Evolutionary conservation across 108 stramenopile genomes (phyloP).

Genomic region (Cyclotella baltica): DNA sequence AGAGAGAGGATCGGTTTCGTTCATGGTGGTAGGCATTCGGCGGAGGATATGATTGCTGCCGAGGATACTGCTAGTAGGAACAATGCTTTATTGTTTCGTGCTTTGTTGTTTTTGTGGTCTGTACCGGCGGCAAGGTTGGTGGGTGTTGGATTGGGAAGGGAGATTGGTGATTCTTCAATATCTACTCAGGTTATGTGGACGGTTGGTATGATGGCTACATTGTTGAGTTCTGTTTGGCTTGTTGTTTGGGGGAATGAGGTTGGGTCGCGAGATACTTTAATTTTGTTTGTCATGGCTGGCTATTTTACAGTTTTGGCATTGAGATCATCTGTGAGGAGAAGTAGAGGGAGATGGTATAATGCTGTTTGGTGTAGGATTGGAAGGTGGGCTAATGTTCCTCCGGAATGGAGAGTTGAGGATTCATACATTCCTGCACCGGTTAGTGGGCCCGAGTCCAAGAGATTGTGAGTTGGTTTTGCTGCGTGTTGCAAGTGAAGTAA

Average conservation of each 20-base stretch:
- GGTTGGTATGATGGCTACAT: constrained; percentile 9
- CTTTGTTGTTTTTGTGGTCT: constrained; percentile 22
- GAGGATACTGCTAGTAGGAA: constrained; percentile 38
- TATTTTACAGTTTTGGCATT: constrained; percentile 12
- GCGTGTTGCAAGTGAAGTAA: too few species aligned
- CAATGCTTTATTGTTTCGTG: constrained; percentile 22
- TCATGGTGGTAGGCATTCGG: constrained; percentile 37
- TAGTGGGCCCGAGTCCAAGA: not conserved
- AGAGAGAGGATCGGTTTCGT: constrained; percentile 37
- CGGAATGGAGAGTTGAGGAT: constrained; percentile 52
- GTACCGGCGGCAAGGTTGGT: constrained; percentile 26
- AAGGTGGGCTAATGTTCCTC: constrained; percentile 44
- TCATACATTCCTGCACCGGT: constrained; percentile 23
- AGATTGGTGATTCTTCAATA: constrained; percentile 26
- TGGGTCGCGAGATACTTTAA: constrained; percentile 1
- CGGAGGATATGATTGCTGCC: constrained; percentile 34
- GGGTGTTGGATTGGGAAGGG: constrained; percentile 41
- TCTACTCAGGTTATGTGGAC: constrained; percentile 10
- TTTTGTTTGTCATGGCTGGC: constrained; percentile 10
- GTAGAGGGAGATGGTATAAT: constrained; percentile 33
- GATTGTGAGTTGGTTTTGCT: too few species aligned
- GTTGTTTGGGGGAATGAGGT: constrained; percentile 9
- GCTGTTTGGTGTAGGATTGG: too few species aligned
- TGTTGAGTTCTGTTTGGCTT: constrained; percentile 33
- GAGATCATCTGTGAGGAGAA: constrained; percentile 18